Base-by-base conservation (phyloP, 116 monocot species). In the Papilionanthe hybrid region DNA sequence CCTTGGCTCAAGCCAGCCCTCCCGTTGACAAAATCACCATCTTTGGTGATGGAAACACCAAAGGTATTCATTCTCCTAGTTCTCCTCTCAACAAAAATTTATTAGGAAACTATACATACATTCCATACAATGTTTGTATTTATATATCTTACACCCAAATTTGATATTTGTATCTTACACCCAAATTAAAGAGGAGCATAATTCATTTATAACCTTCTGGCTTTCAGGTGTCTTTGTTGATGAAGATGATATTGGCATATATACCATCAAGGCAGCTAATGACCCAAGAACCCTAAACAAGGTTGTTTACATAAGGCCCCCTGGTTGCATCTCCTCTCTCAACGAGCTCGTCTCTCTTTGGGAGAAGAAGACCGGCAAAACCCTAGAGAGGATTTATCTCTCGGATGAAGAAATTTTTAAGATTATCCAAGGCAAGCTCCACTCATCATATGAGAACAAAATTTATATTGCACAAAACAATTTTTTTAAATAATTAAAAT, bases 351-450 rank as follows among this genome's bases (percentile, higher is more conserved):
- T 79, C n/a, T 78, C 83, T 0, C 60, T 83, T 0, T 83, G 83
- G 83, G 79, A 83, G 79, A 78, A 79, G 63, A 83, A 83, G 65
- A 83, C 72, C 22, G 75, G 79, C 43, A 83, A 83, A 45, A 83
- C 63, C 45, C 63, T 83, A 2, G 75, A 79, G 75, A 83, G 37
- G 77, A 67, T 75, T 44, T 75, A 79, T 25, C 75, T 83, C 32
- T 43, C 75, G 0, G 79, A 75, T 7, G 83, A 83, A 73, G 66
- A 83, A 45, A 65, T 83, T 20, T 3, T 78, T 12, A 72, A 78
- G 60, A 57, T 22, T 23, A 73, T 83, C 25, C 5, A 78, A 74
- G 78, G 81, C 76, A 68, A 79, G 49, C 53, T 15, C 17, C 17
- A 53, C 17, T 53, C 53, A 13, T 53, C 15, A 37, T 37, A 37